These are phyloP conservation scores for Groenewaldozyma salmanticensis DNA, from an alignment of 805 yeast genomes.

Conservation along the genomic window DNA sequence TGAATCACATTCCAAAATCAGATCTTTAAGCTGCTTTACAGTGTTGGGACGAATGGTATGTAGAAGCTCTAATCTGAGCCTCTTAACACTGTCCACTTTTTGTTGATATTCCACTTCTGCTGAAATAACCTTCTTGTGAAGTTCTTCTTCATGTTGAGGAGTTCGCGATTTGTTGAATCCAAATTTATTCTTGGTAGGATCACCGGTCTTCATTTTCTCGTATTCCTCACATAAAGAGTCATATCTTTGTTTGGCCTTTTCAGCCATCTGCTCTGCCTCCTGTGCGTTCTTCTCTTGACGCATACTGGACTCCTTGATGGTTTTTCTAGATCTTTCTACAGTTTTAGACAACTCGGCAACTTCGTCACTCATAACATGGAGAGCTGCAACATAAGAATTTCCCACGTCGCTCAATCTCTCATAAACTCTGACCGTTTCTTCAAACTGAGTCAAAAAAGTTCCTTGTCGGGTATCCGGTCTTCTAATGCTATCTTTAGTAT, in stretches of 20 bases:
- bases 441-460: slow-evolving; percentile 57
- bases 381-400: slow-evolving; percentile 63
- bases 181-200: slow-evolving; percentile 76
- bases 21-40: slow-evolving; percentile 59
- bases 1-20: slow-evolving; percentile 78
- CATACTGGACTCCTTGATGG: slow-evolving; percentile 70
- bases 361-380: slow-evolving; percentile 82
- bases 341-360: slow-evolving; percentile 59
- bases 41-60: slow-evolving; percentile 68
- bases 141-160: slow-evolving; percentile 83
- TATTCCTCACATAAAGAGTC: slow-evolving; percentile 74
- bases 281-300: slow-evolving; percentile 74
- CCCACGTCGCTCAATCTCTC: slow-evolving; percentile 68
- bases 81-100: slow-evolving; percentile 63
- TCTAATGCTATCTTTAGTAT: slow-evolving; percentile 42
- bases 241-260: slow-evolving; percentile 76
- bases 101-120: slow-evolving; percentile 84
- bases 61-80: slow-evolving; percentile 63
- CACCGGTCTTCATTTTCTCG: slow-evolving; percentile 70
- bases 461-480: slow-evolving; percentile 45
- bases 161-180: slow-evolving; percentile 69
- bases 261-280: slow-evolving; percentile 77
- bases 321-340: slow-evolving; percentile 63
- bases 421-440: slow-evolving; percentile 63
- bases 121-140: slow-evolving; percentile 63